Percentiles rank a stretch among this genome's conserved stretches.
Conservation (phyloP, 805 yeast genomes). For the Saccharomycopsis selenospora region DNA sequence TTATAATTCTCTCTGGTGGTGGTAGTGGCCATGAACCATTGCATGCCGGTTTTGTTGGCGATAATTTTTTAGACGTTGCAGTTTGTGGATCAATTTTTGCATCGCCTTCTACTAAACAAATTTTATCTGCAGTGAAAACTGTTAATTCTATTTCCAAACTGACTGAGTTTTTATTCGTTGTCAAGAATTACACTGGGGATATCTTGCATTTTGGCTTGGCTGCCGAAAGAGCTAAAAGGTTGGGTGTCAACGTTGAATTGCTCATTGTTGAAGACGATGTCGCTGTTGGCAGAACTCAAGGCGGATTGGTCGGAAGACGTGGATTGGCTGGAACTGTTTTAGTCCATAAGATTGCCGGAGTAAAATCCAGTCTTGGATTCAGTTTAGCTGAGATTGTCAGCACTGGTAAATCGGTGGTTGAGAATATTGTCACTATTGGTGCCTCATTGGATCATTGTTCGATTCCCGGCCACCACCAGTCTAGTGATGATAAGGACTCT, state of each 20-base stretch:
- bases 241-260: conserved; percentile 65
- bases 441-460: conserved; percentile 85
- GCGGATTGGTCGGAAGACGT: conserved; percentile 88
- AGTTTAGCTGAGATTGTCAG: conserved; percentile 47
- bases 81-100: conserved; percentile 92
- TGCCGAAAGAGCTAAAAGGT: conserved; percentile 76
- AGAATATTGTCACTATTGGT: conserved; percentile 75
- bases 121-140: conserved; percentile 52
- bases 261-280: conserved; percentile 87
- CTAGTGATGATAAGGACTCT: conserved; percentile 41
- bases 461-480: conserved; percentile 56
- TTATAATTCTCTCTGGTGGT: conserved; percentile 80
- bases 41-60: conserved; percentile 87
- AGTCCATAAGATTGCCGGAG: conserved; percentile 82
- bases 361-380: conserved; percentile 42
- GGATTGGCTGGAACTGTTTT: conserved; percentile 89
- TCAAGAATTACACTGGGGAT: conserved; percentile 93
- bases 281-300: conserved; percentile 85
- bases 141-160: conserved; percentile 29
- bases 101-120: conserved; percentile 89
- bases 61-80: conserved; percentile 76
- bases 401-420: conserved; percentile 55
- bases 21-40: conserved; percentile 96
- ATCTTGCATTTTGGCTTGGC: conserved; percentile 88
- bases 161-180: conserved; percentile 69